Evolutionary conservation across 371 early-diverging fungal species (phyloP), one percentile per base, ranked within the genome.

Genomic region (Mortierella sp.): DNA sequence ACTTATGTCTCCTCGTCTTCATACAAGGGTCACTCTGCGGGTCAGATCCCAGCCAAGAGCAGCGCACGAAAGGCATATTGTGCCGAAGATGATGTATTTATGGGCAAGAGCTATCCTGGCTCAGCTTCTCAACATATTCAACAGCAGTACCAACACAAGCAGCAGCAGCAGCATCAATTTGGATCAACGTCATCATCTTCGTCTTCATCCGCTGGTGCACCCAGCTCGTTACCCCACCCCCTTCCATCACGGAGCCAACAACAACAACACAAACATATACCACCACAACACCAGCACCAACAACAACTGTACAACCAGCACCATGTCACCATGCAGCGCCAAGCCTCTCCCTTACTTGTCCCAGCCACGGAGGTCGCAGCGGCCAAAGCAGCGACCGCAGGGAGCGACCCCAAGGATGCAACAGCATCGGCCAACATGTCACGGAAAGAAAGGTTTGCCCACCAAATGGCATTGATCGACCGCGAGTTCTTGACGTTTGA

Each of bases 401-500:
- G 28, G 10, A 65, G 68, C 21, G 68, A 65, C 42, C 68, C 34
- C 24, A 65, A 65, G 68, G 38, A 65, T 6, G 70, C 68, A 24
- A 57, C 70, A 44, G 48, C 72, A 7, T 45, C 80, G 0, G 54
- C 63, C 7, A 82, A 80, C 65, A 71, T 86, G 75, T 74, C 80
- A 13, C 74, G 80, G 31, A 86, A 86, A 52, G 86, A 86, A 60
- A 79, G 73, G 70, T 31, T 86, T 70, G 80, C 80, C 19, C 76
- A 82, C 71, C 80, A 82, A 65, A 86, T 80, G 82, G 82, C 80
- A 50, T 58, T 91, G 76, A 94, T 94, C 77, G 91, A 92, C 70
- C 92, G 92, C 38, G 90, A 91, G 72, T 94, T 94, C 75, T 91
- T 90, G 48, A 87, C 90, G 10, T 94, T 94, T 88, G 94, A 94